These are phyloP conservation scores for Colletotrichum salicis DNA, from an alignment of 2,329 filamentous ascomycete species.

Conservation along the genomic window DNA sequence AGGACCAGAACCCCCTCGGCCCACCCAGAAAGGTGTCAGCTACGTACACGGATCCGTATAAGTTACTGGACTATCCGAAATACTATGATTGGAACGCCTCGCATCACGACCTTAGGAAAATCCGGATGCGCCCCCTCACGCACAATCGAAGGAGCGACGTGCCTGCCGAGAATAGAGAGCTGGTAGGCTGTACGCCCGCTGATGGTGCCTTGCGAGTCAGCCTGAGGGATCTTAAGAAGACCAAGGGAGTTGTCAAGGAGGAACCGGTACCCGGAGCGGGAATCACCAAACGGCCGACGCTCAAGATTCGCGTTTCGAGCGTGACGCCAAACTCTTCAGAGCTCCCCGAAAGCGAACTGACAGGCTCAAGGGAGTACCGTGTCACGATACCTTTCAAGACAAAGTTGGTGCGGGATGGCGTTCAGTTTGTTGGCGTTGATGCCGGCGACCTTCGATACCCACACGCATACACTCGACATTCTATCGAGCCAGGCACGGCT, in stretches of 20 bases:
- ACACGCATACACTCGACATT: constrained; percentile 90
- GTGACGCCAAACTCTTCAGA: constrained; percentile 40
- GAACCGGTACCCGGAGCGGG: constrained; percentile 16
- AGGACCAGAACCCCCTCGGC: constrained; percentile 33
- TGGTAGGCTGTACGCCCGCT: constrained; percentile 65
- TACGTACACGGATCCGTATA: constrained; percentile 73
- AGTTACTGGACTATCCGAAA: constrained; percentile 68
- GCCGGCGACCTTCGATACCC: constrained; percentile 85
- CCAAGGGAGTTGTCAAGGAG: constrained; percentile 6
- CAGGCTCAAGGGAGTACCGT: constrained; percentile 65
- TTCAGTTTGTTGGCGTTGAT: constrained; percentile 91
- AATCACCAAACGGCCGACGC: constrained; percentile 45
- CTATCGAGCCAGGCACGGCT: constrained; percentile 79
- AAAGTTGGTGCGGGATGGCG: constrained; percentile 80
- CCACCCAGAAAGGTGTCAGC: constrained; percentile 51
- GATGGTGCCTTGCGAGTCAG: constrained; percentile 63
- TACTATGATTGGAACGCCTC: constrained; percentile 73
- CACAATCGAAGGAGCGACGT: constrained; percentile 64
- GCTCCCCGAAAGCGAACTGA: constrained; percentile 45
- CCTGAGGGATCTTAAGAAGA: constrained; percentile 40
- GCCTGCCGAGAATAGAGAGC: constrained; percentile 64
- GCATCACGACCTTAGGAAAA: constrained; percentile 79
- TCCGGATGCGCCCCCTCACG: constrained; percentile 68
- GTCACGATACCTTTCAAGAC: constrained; percentile 80
- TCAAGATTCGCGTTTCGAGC: constrained; percentile 58